Evolutionary conservation across 129 eudicot species (phyloP), one percentile per base, ranked within the genome.

Genomic region (Oenanthe sinensis): DNA sequence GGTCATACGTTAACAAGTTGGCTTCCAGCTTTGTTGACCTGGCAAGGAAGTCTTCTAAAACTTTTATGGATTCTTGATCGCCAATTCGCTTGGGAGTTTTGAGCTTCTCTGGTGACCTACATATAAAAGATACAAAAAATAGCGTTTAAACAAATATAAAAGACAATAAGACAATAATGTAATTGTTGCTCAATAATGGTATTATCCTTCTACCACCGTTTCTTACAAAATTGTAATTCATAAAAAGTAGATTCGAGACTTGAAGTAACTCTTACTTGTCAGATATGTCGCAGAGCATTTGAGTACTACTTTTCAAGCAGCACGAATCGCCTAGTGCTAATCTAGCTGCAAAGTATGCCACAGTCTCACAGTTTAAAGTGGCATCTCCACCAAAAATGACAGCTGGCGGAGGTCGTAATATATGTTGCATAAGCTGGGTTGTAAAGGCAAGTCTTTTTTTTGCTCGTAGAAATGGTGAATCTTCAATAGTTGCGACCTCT

Each of bases 401-500:
- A 52, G 87, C 84, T 60, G 97, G 92, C 60, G 90, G 80, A 58
- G 93, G 84, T 24, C 71, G 76, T 82, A 91, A 85, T 75, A 91
- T 69, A 79, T 86, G 85, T 79, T 91, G 92, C 91, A 86, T 85
- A 63, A 92, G 91, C 71, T 85, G 84, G 16, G 97, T 87, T 40
- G 92, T 87, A 30, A 80, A 77, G 42, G 54, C 75, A 77, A 88
- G 85, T 79, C 95, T 78, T 82, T 81, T 88, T 83, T 83, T 87
- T 33, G 76, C 83, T 72, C 82, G 79, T 78, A 63, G 76, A 37
- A 76, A 20, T 78, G 76, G 75, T 11, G 77, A 14, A 43, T 77
- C 86, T 47, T 79, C 87, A 74, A 67, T 15, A 55, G 36, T 71
- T 82, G 77, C 80, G 75, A 39, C 79, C 72, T 33, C 82, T 19